Evolutionary conservation across 192 early-diverging fungal species (phyloP).

Genomic region (Coemansia sp.): DNA sequence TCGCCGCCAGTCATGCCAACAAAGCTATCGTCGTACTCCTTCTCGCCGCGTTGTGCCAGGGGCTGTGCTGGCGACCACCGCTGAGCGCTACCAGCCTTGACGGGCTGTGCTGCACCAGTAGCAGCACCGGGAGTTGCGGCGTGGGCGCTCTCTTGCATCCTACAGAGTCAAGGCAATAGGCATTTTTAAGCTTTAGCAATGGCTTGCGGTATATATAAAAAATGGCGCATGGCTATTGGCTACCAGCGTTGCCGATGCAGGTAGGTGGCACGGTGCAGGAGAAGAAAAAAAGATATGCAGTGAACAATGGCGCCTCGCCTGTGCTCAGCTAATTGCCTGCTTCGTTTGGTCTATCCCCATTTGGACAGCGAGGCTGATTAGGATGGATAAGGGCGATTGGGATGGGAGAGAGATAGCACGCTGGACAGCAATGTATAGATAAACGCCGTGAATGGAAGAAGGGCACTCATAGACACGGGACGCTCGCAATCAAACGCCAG

Average conservation of each 20-base stretch:
- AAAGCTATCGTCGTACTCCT: constrained; percentile 75
- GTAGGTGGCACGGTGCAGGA: not conserved
- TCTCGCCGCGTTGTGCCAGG: constrained; percentile 30
- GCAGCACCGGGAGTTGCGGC: constrained; percentile 20
- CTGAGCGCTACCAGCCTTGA: constrained; percentile 8
- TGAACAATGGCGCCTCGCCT: constrained; percentile 6
- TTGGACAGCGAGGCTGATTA: not conserved
- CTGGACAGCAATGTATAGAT: not conserved
- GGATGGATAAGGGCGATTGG: constrained; percentile 2
- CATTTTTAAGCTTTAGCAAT: not conserved
- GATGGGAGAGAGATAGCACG: not conserved
- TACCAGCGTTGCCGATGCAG: constrained; percentile 8
- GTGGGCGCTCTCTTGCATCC: constrained; percentile 36
- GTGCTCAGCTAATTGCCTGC: not conserved
- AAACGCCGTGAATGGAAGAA: not conserved
- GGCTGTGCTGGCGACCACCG: constrained; percentile 22
- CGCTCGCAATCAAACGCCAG: not conserved
- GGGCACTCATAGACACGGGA: not conserved
- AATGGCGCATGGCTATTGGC: not conserved
- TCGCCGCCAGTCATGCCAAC: constrained; percentile 96
- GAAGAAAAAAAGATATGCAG: not conserved
- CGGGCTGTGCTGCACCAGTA: constrained; percentile 9
- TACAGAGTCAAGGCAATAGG: constrained; percentile 8
- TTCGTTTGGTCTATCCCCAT: not conserved
- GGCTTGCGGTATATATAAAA: not conserved